Base-by-base conservation (phyloP, 257 asterid genomes). In the Solanum arcanum region DNA sequence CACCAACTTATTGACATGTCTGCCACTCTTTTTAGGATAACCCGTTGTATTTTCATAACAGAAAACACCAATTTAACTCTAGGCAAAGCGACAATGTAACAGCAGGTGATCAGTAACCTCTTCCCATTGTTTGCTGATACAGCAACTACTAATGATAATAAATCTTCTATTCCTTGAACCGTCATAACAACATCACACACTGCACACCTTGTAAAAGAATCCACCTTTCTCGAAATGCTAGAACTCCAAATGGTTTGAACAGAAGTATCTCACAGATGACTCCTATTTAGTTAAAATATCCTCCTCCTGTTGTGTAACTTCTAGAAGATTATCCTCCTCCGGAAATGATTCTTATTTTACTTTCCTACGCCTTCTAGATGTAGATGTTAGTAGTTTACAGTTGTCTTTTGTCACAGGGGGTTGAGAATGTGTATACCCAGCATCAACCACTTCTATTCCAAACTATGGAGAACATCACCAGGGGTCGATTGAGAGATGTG, bases 391-490 rank as follows among this genome's bases (percentile, higher is more conserved):
- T 12, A 86, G 25, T 86, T 84, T 46, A 87, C 33, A 59, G 87
- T 83, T 85, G 35, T 64, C 88, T 86, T 89, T 60, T 75, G 69
- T 90, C 88, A 14, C 91, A 96, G 99, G 99, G 98, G 49, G 98
- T 97, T 83, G 98, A 97, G 94, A 97, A 97, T 90, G 99, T 97
- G 41, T 97, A 97, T 90, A 97, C 99, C 89, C 99, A 97, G 91
- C 99, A 97, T 92, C 99, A 97, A 90, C 98, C 99, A 47, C 93
- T 95, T 21, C 91, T 97, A 84, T 90, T 93, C 91, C 99, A 95
- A 89, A 96, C 95, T 35, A 95, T 97, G 98, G 99, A 96, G 93
- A 97, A 97, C 93, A 93, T 96, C 88, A 91, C 90, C 87, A 96
- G 93, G 91, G 99, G 99, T 82, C 95, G 99, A 85, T 42, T 96